Evolutionary conservation across 2,329 filamentous ascomycete genomes (phyloP).

Genomic region (Diaporthe aspalathi): DNA sequence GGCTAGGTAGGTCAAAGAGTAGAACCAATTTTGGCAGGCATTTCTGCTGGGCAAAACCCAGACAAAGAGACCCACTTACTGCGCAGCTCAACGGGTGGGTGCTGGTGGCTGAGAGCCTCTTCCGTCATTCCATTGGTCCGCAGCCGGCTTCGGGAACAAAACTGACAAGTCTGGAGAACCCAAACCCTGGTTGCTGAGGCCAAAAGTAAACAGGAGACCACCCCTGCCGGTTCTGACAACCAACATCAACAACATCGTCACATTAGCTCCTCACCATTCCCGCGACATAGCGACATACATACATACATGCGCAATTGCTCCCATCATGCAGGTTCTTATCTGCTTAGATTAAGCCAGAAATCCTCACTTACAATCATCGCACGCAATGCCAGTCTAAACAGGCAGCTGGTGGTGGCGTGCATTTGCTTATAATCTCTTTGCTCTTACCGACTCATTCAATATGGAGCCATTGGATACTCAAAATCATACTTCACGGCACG

Average conservation of each 20-base stretch:
- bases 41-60: background rate
- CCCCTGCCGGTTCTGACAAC: background rate
- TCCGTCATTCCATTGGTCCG: conserved; percentile 27
- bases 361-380: background rate
- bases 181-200: conserved; percentile 19
- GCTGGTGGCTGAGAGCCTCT: background rate
- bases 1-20: too few relatives aligned
- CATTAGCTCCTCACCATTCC: background rate
- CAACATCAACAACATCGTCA: conserved; percentile 10
- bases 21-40: background rate
- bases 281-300: background rate
- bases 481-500: conserved; percentile 3
- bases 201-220: conserved; percentile 21
- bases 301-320: background rate
- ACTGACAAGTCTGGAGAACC: background rate
- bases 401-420: background rate
- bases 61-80: background rate
- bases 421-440: conserved; percentile 24
- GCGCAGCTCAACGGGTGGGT: too few relatives aligned
- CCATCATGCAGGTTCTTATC: background rate
- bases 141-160: conserved; percentile 17
- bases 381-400: background rate
- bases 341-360: background rate
- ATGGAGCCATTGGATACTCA: conserved; percentile 31
- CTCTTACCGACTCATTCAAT: conserved; percentile 17